Evolutionary conservation across 163 green algal genomes (phyloP), one percentile per base, ranked within the genome.

Genomic region (Chloromonas sp.): DNA sequence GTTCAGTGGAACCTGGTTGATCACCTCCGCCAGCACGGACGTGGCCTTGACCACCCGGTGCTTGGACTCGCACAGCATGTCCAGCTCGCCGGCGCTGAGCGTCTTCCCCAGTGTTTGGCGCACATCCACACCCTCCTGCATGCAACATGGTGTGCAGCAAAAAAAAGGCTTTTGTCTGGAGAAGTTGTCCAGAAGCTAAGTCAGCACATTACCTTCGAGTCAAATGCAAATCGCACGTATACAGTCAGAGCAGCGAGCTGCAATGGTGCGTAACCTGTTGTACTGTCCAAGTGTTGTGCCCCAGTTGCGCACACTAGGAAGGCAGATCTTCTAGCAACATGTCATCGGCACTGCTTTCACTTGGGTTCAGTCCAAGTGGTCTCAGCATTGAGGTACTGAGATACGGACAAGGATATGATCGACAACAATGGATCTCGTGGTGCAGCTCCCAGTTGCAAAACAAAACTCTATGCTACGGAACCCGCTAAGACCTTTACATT

Each of bases 41-140:
- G 80, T 58, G 58, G 36, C 60, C 82, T 84, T 84, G 82, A 80
- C 66, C 82, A 84, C 82, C 3, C 71, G 71, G 82, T 84, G 82
- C 82, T 84, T 70, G 70, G 57, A 76, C 70, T 58, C 70, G 57
- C 71, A 71, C 57, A 84, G 62, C 82, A 84, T 80, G 57, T 84
- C 82, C 70, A 84, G 66, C 82, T 84, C 82, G 14, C 59, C 58
- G 1, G 36, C 5, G 13, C 3, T 70, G 58, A 84, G 58, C 70
- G 70, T 58, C 14, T 84, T 61, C 3, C 71, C 36, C 82, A 84
- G 82, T 58, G 74, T 61, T 58, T 70, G 71, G 13, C 71, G 58
- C 82, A 84, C 66, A n/a, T 84, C 82, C 58, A 77, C 58, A 11
- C 77, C 61, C 8, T 70, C 5, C 58, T 76, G 60, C 14, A 82